Evolutionary conservation across 1,284 basidiomycete species (phyloP), one percentile per base, ranked within the genome.

Genomic region (Rhodotorula mucilaginosa): DNA sequence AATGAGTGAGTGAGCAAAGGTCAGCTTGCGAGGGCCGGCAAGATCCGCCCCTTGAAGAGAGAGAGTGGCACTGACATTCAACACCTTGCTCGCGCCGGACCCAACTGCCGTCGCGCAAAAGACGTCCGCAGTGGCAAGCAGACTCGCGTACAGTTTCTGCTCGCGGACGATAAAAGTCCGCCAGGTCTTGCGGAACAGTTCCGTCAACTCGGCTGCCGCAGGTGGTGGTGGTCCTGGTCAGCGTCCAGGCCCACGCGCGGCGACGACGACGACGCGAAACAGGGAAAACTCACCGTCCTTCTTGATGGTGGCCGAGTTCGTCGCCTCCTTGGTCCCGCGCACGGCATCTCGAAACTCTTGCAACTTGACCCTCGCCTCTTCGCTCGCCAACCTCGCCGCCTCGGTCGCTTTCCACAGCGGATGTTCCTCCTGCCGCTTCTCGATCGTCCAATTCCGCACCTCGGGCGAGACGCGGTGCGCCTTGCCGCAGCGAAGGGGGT

Each of bases 401-500:
- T 86, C 83, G 15, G 88, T 80, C 44, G 82, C 79, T 0, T 81
- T 67, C 65, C 85, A 85, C 34, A 86, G 81, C 0, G 85, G 86
- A 26, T 75, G 75, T n/a, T 59, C 51, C 60, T 74, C 69, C 51
- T 65, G 63, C 44, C 69, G 56, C 56, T 84, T 82, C 56, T 92
- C 90, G 15, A 94, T 84, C 0, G 89, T 90, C 77, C 88, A 83
- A 49, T 85, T 78, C 29, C 83, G 77, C 7, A 93, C 82, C 18
- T 87, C 85, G 1, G 84, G 80, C 49, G 87, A 86, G 46, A 90
- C 86, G 61, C 86, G 86, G n/a, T 86, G 86, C 3, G 84, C 84
- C 51, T 85, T 87, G 5, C 92, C 92, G 18, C 92, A 85, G 2
- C 94, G 89, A 7, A 96, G 82, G 0, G 92, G 89, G 66, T 88